Evolutionary conservation across 2,329 filamentous ascomycete genomes (phyloP), one percentile per base, ranked within the genome.

Genomic region (Chrysoporthe cubensis): DNA sequence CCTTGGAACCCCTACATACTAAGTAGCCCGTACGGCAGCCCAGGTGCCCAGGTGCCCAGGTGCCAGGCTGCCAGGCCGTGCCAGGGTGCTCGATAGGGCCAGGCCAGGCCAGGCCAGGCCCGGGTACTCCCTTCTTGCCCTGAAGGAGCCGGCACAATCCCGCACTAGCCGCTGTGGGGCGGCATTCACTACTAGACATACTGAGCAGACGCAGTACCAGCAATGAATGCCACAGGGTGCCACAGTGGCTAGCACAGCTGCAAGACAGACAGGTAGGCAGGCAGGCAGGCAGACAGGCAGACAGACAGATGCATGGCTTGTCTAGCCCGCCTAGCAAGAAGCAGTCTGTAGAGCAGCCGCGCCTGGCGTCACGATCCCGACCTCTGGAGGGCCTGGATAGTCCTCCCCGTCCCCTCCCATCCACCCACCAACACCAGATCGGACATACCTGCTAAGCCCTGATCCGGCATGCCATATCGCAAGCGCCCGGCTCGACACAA

Each of bases 71-170:
- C 6, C 9, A 40, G 37, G 37, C 6, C 26, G 37, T 40, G 54
- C 32, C 54, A 52, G 13, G 21, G n/a, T 18, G 46, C 11, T 26
- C 26, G 4, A 26, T 32, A 50, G 43, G 26, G 34, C 60, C 44
- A 62, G 60, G 43, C 54, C 32, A 57, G 50, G 50, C 50, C 21
- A 54, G 54, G 54, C 54, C 56, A 59, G 40, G 56, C 56, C 26
- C 60, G 60, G 60, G 61, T 63, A 48, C 61, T 54, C 61, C 61
- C 61, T 63, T 63, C 61, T 48, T 46, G 46, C 58, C 26, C 42
- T 34, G 43, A 11, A 44, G 40, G 26, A 37, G 46, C 61, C 61
- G 48, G 61, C 46, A 26, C 4, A 52, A 32, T 43, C 61, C 61
- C 61, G 61, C 61, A 54, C 48, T 54, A 63, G 48, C 61, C 61